These are phyloP conservation scores for Suhomyces anneliseae DNA, from an alignment of 1,139 yeast genomes.

Conservation along the genomic window DNA sequence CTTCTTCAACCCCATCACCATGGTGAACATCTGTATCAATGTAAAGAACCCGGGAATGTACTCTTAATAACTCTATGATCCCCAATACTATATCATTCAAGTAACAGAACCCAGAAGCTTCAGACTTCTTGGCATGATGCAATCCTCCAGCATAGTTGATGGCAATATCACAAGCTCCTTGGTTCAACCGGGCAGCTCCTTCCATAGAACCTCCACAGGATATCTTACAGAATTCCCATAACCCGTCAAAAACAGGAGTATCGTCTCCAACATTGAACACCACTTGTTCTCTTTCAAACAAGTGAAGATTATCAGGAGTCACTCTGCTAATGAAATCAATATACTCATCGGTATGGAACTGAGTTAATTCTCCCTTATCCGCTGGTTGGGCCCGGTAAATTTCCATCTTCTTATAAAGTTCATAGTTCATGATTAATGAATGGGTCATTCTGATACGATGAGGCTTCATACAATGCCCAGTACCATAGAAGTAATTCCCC, in stretches of 20 bases:
- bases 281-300: slow-evolving; percentile 87
- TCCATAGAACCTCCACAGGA: slow-evolving; percentile 97
- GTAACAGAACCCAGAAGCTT: slow-evolving; percentile 95
- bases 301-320: slow-evolving; percentile 89
- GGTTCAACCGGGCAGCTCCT: slow-evolving; percentile 90
- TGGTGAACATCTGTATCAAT: slow-evolving; percentile 97
- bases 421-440: slow-evolving; percentile 94
- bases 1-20: slow-evolving; percentile 99
- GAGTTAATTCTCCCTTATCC: slow-evolving; percentile 96
- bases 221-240: slow-evolving; percentile 90
- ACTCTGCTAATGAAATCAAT: slow-evolving; percentile 91
- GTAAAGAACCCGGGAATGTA: slow-evolving; percentile 90
- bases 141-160: slow-evolving; percentile 96
- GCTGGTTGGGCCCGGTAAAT: slow-evolving; percentile 97
- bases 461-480: slow-evolving; percentile 99
- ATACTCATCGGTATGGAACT: slow-evolving; percentile 96
- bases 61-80: slow-evolving; percentile 81
- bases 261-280: slow-evolving; percentile 97
- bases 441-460: slow-evolving; percentile 99
- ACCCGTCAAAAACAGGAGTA: slow-evolving; percentile 95
- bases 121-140: slow-evolving; percentile 95
- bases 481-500: slow-evolving; percentile 96
- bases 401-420: slow-evolving; percentile 94
- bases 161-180: slow-evolving; percentile 94
- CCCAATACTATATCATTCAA: slow-evolving; percentile 84